Percentiles rank a stretch among this genome's conserved stretches.
phyloP scores from a whole-genome alignment of 2,329 filamentous ascomycete species.

The Arachnomyces sp. region DNA sequence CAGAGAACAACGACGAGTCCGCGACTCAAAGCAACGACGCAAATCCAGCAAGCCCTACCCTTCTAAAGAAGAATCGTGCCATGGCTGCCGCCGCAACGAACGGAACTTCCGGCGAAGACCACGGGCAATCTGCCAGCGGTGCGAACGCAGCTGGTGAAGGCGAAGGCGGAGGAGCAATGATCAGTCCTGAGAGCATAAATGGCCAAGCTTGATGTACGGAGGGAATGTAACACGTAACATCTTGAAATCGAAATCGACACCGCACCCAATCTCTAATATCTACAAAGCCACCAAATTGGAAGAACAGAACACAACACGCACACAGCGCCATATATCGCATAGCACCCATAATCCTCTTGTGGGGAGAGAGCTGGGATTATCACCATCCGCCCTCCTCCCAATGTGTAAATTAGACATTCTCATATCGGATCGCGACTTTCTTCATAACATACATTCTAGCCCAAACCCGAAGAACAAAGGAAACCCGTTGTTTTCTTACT shows the following conservation, averaged over 20 bases:
- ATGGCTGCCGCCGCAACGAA: constrained; percentile 40
- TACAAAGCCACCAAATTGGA: too few relatives aligned
- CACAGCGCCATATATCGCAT: too few relatives aligned
- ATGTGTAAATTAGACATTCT: constrained; percentile 13
- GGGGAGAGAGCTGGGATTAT: constrained; percentile 6
- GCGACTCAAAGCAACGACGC: too few relatives aligned
- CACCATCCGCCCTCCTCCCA: constrained; percentile 7
- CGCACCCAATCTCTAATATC: constrained; percentile 2
- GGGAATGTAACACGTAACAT: not conserved
- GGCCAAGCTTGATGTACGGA: constrained; percentile 22
- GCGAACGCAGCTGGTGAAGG: constrained; percentile 7
- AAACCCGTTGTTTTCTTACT: constrained; percentile 16
- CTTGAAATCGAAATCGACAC: not conserved
- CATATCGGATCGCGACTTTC: constrained; percentile 27
- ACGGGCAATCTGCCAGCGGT: constrained; percentile 36
- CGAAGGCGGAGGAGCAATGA: constrained; percentile 63
- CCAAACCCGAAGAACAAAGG: constrained; percentile 1
- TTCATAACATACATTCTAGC: too few relatives aligned
- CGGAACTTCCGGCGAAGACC: constrained; percentile 52
- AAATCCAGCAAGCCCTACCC: too few relatives aligned
- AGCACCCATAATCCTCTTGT: too few relatives aligned
- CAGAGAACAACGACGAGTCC: constrained; percentile 7
- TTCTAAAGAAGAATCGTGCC: constrained; percentile 25
- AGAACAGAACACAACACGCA: too few relatives aligned
- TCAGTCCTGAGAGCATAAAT: constrained; percentile 73